These are phyloP conservation scores for Glaciozyma martinii DNA, from an alignment of 768 basidiomycete genomes.

Conservation along the genomic window DNA sequence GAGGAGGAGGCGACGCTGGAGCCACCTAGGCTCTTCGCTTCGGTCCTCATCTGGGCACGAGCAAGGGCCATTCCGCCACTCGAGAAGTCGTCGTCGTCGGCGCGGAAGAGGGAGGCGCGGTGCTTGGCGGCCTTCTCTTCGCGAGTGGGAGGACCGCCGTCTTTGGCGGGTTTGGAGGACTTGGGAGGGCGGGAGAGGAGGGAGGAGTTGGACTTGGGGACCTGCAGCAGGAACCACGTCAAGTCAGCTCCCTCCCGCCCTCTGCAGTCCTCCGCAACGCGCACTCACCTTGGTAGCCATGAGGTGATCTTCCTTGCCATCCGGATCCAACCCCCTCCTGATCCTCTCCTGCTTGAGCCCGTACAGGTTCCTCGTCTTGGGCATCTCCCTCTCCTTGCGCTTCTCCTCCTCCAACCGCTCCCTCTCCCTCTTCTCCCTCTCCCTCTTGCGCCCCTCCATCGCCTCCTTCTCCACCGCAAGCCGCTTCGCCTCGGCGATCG, in stretches of 20 bases:
- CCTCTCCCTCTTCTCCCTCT: conserved; percentile 19
- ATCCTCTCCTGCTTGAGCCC: conserved; percentile 26
- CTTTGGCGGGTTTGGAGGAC: neutral
- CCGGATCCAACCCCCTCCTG: conserved; percentile 23
- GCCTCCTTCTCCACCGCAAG: conserved; percentile 4
- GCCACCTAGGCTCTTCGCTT: neutral
- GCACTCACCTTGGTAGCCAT: neutral
- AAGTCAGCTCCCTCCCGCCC: neutral
- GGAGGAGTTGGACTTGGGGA: neutral
- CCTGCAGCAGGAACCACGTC: neutral
- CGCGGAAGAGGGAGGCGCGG: conserved; percentile 23
- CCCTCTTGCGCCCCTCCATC: conserved; percentile 7
- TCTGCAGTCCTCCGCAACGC: too few species aligned
- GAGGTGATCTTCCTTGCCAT: conserved; percentile 25
- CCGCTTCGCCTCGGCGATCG: conserved; percentile 5
- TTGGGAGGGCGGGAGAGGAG: neutral
- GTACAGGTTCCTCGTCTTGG: conserved; percentile 26
- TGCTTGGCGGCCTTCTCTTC: conserved; percentile 12
- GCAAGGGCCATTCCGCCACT: conserved; percentile 26
- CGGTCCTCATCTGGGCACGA: conserved; percentile 3
- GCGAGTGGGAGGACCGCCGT: neutral
- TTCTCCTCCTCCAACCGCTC: neutral
- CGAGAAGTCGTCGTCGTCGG: conserved; percentile 15
- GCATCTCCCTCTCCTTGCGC: conserved; percentile 7
- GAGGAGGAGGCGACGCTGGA: conserved; percentile 3